Conservation (phyloP, 495 filamentous ascomycete genomes). For the Friedmanniomyces endolithicus region DNA sequence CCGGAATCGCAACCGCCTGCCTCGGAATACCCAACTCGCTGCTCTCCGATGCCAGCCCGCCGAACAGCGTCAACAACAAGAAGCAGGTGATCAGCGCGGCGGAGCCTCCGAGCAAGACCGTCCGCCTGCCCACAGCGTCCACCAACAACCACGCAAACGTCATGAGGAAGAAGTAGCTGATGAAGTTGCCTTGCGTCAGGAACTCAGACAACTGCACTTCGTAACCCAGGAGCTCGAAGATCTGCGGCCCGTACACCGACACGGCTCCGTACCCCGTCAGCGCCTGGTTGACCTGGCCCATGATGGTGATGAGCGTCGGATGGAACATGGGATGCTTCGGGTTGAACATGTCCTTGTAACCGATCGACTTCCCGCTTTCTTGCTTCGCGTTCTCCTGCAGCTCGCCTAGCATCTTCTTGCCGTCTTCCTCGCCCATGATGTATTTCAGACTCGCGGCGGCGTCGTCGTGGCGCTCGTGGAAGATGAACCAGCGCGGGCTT, state of each 20-base stretch:
- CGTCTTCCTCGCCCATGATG: slow-evolving; percentile 38
- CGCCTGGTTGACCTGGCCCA: slow-evolving; percentile 48
- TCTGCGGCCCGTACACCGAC: slow-evolving; percentile 47
- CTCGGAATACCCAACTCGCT: slow-evolving; percentile 26
- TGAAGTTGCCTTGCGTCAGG: slow-evolving; percentile 43
- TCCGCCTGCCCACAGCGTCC: slow-evolving; percentile 41
- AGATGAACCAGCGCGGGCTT: slow-evolving; percentile 42
- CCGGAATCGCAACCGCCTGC: slow-evolving; percentile 34
- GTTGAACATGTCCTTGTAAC: slow-evolving; percentile 40
- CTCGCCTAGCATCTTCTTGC: slow-evolving; percentile 35
- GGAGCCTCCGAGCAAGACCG: slow-evolving; percentile 39
- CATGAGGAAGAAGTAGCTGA: slow-evolving; percentile 45
- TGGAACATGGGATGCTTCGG: slow-evolving; percentile 36
- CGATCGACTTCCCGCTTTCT: slow-evolving; percentile 32
- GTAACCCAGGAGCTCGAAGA: slow-evolving; percentile 44
- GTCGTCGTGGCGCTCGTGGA: slow-evolving; percentile 32
- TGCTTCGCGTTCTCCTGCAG: slow-evolving; percentile 34
- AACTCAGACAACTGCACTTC: slow-evolving; percentile 34
- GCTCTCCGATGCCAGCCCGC: slow-evolving; percentile 31
- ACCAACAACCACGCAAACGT: slow-evolving; percentile 41
- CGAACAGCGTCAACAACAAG: slow-evolving; percentile 36
- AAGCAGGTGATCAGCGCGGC: slow-evolving; percentile 36
- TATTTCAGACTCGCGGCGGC: slow-evolving; percentile 32
- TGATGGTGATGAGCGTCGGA: slow-evolving; percentile 42
- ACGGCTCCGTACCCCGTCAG: slow-evolving; percentile 45